Evolutionary conservation across 164 flowering plant genomes (phyloP).

Genomic region (Sextonia rubra): DNA sequence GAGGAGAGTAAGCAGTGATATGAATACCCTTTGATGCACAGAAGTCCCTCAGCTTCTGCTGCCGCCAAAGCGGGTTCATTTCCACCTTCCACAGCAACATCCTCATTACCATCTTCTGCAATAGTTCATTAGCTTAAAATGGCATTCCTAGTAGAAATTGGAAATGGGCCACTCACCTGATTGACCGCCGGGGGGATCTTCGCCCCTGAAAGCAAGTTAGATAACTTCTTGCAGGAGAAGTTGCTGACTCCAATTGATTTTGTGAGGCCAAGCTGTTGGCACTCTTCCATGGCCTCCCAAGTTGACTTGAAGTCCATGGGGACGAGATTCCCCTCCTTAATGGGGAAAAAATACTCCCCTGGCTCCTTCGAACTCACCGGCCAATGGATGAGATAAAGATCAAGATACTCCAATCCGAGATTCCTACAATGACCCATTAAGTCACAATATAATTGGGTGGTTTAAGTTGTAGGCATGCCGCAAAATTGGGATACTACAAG

Average conservation of each 20-base stretch:
- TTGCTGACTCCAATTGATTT: slow-evolving; percentile 33
- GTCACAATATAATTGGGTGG: neutral
- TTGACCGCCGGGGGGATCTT: slow-evolving; percentile 30
- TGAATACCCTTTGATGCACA: slow-evolving; percentile 21
- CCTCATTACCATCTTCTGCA: neutral
- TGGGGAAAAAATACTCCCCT: neutral
- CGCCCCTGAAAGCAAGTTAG: slow-evolving; percentile 17
- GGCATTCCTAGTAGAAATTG: neutral
- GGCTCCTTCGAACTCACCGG: slow-evolving; percentile 8
- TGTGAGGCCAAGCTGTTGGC: slow-evolving; percentile 20
- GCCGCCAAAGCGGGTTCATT: slow-evolving; percentile 31
- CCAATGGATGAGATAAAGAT: slow-evolving; percentile 12
- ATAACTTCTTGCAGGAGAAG: slow-evolving; percentile 25
- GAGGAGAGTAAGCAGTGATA: slow-evolving; percentile 29
- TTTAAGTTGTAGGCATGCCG: neutral
- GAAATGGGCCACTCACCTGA: slow-evolving; percentile 18
- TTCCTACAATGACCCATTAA: slow-evolving; percentile 7
- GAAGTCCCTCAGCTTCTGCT: slow-evolving; percentile 22
- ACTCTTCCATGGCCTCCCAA: slow-evolving; percentile 33
- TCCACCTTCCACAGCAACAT: slow-evolving; percentile 23
- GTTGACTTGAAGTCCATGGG: slow-evolving; percentile 21
- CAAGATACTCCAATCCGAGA: slow-evolving; percentile 12
- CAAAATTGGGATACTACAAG: neutral
- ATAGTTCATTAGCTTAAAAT: neutral
- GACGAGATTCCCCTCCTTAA: slow-evolving; percentile 14